Base-by-base conservation (phyloP, 2,329 filamentous ascomycete genomes). In the Periglandula ipomoeae region DNA sequence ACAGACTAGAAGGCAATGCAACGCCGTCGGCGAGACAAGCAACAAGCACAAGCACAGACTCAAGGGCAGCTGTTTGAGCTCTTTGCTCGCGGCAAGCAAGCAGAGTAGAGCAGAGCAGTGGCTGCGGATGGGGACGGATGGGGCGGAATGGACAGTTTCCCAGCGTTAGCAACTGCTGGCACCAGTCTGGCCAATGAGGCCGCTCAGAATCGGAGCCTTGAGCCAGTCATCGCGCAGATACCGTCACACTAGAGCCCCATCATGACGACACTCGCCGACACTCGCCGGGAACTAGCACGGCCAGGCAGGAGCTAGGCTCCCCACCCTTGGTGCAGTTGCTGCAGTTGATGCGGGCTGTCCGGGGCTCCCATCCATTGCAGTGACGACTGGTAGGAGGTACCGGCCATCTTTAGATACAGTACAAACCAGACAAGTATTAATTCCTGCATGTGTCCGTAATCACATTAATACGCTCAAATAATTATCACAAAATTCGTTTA, bases 211-310 rank as follows among this genome's bases (percentile, higher is more conserved):
- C 22, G 17, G 19, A 10, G 10, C 8, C n/a, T 44, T 17, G 24
- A 17, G 17, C 42, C 42, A 44, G 13, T 44, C 5, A 20, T 26
- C 24, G 42, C 26, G 42, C 23, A 44, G 23, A 5, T n/a, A 2
- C n/a, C 27, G 11, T 44, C 42, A 23, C 37, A 32, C 27, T 6
- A 13, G 20, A 27, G 22, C 41, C 15, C 47, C 40, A 30, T 41
- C 22, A 49, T 45, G 47, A 49, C 47, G 47, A 49, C 39, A 34
- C 39, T 40, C 9, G 10, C 32, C 32, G 35, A 3, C 15, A n/a
- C n/a, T n/a, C n/a, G n/a, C n/a, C n/a, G n/a, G n/a, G 35, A 20
- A 17, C 15, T 42, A 22, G 15, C 20, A 32, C 32, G 23, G 4
- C 7, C 42, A 17, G 24, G 17, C 11, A 19, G 26, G 42, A 32